phyloP scores from a whole-genome alignment of 148 eudicot species.

The Salicornia ramosissima region DNA sequence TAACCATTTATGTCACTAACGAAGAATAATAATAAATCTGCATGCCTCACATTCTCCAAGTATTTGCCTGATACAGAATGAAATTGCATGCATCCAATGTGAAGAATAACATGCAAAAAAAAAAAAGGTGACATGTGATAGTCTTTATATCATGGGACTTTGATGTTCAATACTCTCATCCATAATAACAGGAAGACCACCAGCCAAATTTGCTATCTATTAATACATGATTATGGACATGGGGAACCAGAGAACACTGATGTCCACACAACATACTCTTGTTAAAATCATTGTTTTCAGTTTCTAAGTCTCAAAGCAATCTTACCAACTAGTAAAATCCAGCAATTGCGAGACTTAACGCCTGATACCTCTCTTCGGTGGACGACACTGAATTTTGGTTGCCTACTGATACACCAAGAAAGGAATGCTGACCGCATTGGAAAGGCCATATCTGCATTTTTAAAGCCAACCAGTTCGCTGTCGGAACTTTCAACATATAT shows the following conservation, averaged over 20 bases:
- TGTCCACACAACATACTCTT: slow-evolving; percentile 43
- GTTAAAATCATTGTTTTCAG: slow-evolving; percentile 48
- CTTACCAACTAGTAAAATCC: slow-evolving; percentile 97
- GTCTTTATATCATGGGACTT: slow-evolving; percentile 9
- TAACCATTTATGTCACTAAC: neutral
- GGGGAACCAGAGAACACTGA: slow-evolving; percentile 25
- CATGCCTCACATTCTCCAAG: slow-evolving; percentile 18
- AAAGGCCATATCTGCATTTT: slow-evolving; percentile 98
- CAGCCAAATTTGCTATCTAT: slow-evolving; percentile 22
- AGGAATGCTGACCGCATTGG: slow-evolving; percentile 82
- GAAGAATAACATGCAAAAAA: neutral
- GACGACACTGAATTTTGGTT: slow-evolving; percentile 70
- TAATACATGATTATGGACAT: slow-evolving; percentile 29
- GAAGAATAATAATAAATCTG: neutral
- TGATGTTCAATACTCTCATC: slow-evolving; percentile 4
- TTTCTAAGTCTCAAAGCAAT: slow-evolving; percentile 84
- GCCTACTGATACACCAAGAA: slow-evolving; percentile 94
- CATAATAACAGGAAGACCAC: slow-evolving; percentile 19
- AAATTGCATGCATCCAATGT: slow-evolving; percentile 2
- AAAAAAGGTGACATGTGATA: slow-evolving; percentile 1
- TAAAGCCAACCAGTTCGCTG: slow-evolving; percentile 97
- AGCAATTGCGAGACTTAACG: slow-evolving; percentile 77
- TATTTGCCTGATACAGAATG: neutral
- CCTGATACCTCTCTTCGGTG: slow-evolving; percentile 88
- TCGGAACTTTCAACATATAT: slow-evolving; percentile 67